A percentile compares a stretch with the other conserved stretches of the same genome.
phyloP scores from a whole-genome alignment of 2,329 filamentous ascomycete genomes.

The Exophiala sp. region DNA sequence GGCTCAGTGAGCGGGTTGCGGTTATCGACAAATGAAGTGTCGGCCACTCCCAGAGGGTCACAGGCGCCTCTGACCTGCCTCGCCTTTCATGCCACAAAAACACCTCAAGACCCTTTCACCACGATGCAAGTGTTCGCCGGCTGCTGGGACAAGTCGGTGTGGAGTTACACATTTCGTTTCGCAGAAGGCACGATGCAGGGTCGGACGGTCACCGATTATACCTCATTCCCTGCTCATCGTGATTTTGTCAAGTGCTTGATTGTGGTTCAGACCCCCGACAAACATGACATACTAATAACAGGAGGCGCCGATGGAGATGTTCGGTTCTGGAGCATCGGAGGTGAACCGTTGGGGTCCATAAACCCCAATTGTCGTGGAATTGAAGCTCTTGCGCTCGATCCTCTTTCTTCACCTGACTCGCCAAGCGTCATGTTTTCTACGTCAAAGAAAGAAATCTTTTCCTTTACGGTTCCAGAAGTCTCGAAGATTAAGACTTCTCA shows the following conservation, averaged over 20 bases:
- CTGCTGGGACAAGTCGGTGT: conserved; percentile 91
- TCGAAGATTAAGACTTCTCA: conserved; percentile 43
- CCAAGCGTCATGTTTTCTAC: conserved; percentile 69
- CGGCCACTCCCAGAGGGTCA: conserved; percentile 63
- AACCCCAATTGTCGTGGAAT: conserved; percentile 77
- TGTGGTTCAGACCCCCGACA: conserved; percentile 55
- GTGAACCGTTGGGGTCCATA: conserved; percentile 67
- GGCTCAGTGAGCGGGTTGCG: conserved; percentile 68
- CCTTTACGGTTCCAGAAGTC: conserved; percentile 46
- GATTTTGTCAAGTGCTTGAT: conserved; percentile 89
- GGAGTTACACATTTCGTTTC: conserved; percentile 71
- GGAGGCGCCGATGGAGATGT: conserved; percentile 76
- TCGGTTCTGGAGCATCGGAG: conserved; percentile 75
- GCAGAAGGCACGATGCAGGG: conserved; percentile 56
- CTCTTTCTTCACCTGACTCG: conserved; percentile 49
- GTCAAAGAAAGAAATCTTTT: conserved; percentile 73
- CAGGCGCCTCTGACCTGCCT: conserved; percentile 76
- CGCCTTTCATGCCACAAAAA: conserved; percentile 56
- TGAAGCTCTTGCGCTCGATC: conserved; percentile 74
- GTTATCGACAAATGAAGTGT: conserved; percentile 24
- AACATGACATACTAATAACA: conserved; percentile 64
- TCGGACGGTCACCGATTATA: conserved; percentile 51
- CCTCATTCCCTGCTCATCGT: conserved; percentile 23
- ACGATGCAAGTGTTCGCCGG: conserved; percentile 69
- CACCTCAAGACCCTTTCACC: conserved; percentile 17